phyloP scores from a whole-genome alignment of 2,329 filamentous ascomycete species.

The Dothiorella sarmentorum region DNA sequence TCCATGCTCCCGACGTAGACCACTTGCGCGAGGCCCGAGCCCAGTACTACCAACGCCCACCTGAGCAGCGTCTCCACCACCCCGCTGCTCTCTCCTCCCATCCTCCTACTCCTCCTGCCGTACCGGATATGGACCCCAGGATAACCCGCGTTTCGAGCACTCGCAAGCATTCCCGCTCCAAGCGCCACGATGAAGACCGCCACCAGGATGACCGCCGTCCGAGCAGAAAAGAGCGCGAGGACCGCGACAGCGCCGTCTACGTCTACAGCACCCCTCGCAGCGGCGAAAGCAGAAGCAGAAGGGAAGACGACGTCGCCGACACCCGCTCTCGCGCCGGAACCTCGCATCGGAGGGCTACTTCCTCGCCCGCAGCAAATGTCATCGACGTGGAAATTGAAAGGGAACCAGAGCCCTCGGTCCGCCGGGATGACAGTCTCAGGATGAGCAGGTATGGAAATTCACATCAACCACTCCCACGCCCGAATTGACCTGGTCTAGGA shows the following conservation, averaged over 20 bases:
- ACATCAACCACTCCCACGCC: neutral
- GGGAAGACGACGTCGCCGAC: neutral
- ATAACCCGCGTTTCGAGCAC: slow-evolving; percentile 21
- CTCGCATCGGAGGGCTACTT: slow-evolving; percentile 33
- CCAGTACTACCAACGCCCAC: slow-evolving; percentile 37
- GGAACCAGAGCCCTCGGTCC: slow-evolving; percentile 30
- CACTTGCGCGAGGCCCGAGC: slow-evolving; percentile 38
- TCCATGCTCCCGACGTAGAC: slow-evolving; percentile 33
- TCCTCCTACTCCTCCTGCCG: neutral
- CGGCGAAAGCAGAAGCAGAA: slow-evolving; percentile 3
- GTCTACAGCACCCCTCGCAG: slow-evolving; percentile 17
- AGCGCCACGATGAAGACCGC: slow-evolving; percentile 29
- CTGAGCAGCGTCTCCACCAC: slow-evolving; percentile 22
- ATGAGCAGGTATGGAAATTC: slow-evolving; percentile 4
- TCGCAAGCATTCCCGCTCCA: slow-evolving; percentile 19
- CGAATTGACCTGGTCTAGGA: slow-evolving; percentile 26
- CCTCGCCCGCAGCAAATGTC: slow-evolving; percentile 26
- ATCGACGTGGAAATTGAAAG: slow-evolving; percentile 32
- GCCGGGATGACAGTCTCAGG: slow-evolving; percentile 25
- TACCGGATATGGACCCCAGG: slow-evolving; percentile 27
- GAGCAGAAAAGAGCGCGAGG: slow-evolving; percentile 13
- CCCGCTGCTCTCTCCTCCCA: neutral
- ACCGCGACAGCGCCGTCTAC: slow-evolving; percentile 12
- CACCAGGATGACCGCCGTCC: slow-evolving; percentile 21
- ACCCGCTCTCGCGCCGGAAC: slow-evolving; percentile 32